Evolutionary conservation across 345 rosid species (phyloP).

Genomic region (Citrus trifoliata): DNA sequence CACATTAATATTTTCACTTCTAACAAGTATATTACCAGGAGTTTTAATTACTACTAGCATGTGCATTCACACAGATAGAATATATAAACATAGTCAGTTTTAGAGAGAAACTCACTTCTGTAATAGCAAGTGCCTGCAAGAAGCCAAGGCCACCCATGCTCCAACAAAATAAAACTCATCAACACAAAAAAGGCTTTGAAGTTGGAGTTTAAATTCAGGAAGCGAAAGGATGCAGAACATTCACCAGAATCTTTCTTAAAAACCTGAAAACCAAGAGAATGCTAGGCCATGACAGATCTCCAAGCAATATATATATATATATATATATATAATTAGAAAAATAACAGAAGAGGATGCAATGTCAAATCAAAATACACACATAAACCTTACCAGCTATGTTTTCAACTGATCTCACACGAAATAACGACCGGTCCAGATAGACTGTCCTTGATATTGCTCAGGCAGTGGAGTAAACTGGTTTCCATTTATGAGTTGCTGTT

Average conservation of each 20-base stretch:
- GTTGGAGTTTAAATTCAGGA: slow-evolving; percentile 58
- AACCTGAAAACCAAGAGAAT: slow-evolving; percentile 33
- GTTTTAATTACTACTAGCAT: no score
- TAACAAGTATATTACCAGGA: neutral
- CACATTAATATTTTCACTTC: neutral
- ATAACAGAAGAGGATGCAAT: slow-evolving; percentile 1
- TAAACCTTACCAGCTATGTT: slow-evolving; percentile 44
- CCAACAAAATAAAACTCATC: slow-evolving; percentile 66
- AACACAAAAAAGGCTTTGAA: slow-evolving; percentile 53
- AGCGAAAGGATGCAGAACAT: slow-evolving; percentile 58
- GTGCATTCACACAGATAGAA: neutral
- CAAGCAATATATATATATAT: no score
- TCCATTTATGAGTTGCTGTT: slow-evolving; percentile 43
- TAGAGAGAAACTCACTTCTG: slow-evolving; percentile 47
- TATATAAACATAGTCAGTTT: neutral
- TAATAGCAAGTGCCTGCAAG: slow-evolving; percentile 62
- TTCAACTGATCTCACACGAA: slow-evolving; percentile 72
- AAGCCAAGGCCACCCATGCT: slow-evolving; percentile 64
- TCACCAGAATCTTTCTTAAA: slow-evolving; percentile 52
- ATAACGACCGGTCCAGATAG: slow-evolving; percentile 68
- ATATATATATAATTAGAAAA: neutral
- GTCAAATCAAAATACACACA: neutral
- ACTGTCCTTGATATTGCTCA: slow-evolving; percentile 81
- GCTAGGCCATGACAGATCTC: neutral
- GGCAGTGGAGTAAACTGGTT: slow-evolving; percentile 58